These are phyloP conservation scores for Entomortierella chlamydospora DNA, from an alignment of 192 early-diverging fungal species.

Conservation along the genomic window DNA sequence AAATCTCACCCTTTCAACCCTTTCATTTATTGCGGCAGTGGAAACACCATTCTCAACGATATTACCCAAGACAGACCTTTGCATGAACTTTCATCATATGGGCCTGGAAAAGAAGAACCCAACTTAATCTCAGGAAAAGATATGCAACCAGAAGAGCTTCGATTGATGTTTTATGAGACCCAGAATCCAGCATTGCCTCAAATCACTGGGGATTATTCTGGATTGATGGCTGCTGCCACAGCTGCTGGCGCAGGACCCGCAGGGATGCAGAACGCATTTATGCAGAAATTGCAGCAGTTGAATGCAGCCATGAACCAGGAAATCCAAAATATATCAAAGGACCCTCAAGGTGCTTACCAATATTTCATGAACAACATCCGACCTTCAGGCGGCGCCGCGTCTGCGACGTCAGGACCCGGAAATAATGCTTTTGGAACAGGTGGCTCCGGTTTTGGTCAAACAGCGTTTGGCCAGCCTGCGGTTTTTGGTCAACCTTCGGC, in stretches of 20 bases:
- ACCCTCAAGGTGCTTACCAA: conserved; percentile 50
- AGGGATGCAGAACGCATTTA: conserved; percentile 30
- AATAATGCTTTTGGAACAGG: conserved; percentile 27
- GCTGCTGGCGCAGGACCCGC: conserved; percentile 26
- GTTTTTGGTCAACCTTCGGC: conserved; percentile 30
- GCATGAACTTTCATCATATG: conserved; percentile 69
- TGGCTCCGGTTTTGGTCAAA: conserved; percentile 42
- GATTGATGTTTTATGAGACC: conserved; percentile 61
- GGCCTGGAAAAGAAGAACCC: conserved; percentile 67
- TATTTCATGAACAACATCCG: conserved; percentile 51
- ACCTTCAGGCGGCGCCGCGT: background rate
- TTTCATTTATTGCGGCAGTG: conserved; percentile 35
- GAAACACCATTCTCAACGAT: conserved; percentile 55
- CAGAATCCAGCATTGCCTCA: conserved; percentile 33
- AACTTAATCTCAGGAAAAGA: conserved; percentile 71
- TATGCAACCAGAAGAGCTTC: conserved; percentile 71
- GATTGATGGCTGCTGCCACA: conserved; percentile 18
- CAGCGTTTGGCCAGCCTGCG: conserved; percentile 36
- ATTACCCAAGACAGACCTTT: conserved; percentile 60
- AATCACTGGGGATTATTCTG: conserved; percentile 28
- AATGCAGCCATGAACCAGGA: conserved; percentile 49
- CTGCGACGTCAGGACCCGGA: conserved; percentile 1
- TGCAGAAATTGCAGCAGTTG: conserved; percentile 50
- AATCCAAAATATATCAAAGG: conserved; percentile 47
- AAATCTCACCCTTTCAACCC: conserved; percentile 1